Percentiles rank a stretch among this genome's conserved stretches.
phyloP scores from a whole-genome alignment of 345 rosid genomes.

The Hypericum androsaemum region DNA sequence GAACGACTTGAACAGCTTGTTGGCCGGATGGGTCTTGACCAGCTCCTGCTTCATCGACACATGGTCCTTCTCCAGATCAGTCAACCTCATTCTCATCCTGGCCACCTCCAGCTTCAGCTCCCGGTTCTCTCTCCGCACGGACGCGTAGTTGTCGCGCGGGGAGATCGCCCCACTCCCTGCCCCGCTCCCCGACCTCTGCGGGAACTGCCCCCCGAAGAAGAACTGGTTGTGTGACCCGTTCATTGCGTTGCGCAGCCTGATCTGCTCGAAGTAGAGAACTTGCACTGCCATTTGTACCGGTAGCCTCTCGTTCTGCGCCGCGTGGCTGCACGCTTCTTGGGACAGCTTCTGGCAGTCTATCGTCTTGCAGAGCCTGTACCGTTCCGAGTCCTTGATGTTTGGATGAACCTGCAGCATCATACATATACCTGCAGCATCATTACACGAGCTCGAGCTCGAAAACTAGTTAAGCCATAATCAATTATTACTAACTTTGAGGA shows the following conservation, averaged over 20 bases:
- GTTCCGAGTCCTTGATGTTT: slow-evolving; percentile 76
- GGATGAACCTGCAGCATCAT: slow-evolving; percentile 75
- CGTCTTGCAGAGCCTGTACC: slow-evolving; percentile 83
- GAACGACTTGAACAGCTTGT: slow-evolving; percentile 64
- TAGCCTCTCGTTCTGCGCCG: slow-evolving; percentile 87
- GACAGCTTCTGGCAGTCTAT: slow-evolving; percentile 90
- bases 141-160: slow-evolving; percentile 92
- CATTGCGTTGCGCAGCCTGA: slow-evolving; percentile 92
- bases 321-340: slow-evolving; percentile 99
- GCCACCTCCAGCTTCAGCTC: slow-evolving; percentile 96
- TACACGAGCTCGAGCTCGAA: too few species aligned
- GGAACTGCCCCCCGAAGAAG: slow-evolving; percentile 72
- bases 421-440: too few species aligned
- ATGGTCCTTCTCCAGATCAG: slow-evolving; percentile 93
- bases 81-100: slow-evolving; percentile 96
- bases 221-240: slow-evolving; percentile 71
- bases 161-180: slow-evolving; percentile 98
- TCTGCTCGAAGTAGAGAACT: slow-evolving; percentile 84
- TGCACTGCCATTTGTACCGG: slow-evolving; percentile 98
- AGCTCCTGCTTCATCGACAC: slow-evolving; percentile 89
- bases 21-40: slow-evolving; percentile 57
- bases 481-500: slow-evolving; percentile 52
- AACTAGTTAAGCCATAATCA: not conserved
- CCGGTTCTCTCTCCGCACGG: slow-evolving; percentile 90
- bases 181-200: slow-evolving; percentile 77